Evolutionary conservation across 1,284 basidiomycete species (phyloP), one percentile per base, ranked within the genome.

Genomic region (Polyporus tsugae): DNA sequence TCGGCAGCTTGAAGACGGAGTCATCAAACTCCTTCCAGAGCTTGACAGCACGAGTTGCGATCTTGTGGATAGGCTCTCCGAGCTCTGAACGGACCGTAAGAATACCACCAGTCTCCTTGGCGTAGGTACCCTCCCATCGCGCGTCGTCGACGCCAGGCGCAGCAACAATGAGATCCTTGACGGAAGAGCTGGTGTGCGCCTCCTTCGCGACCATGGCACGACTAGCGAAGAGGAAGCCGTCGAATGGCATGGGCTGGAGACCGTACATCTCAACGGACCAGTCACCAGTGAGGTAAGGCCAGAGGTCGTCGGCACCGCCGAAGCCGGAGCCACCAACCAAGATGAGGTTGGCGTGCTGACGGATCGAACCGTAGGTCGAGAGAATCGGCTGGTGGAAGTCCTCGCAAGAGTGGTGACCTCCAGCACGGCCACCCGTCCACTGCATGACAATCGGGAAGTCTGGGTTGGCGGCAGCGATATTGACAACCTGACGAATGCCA

Each of bases 381-480:
- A 99, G 85, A 75, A 99, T 91, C 0, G 98, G 97, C 80, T 98
- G 95, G 80, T 99, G 97, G 89, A 99, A 97, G 81, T 99, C 98
- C 81, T 99, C 98, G 80, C 92, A 98, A 13, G 95, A 97, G 84
- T 99, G 97, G 77, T 99, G 97, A 70, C 97, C 97, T 75, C 97
- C 97, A n/a, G 97, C 98, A 76, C 97, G 95, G 63, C 97, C 97
- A 78, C 97, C 98, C 61, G 97, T 99, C 97, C 97, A 99, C 79
- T 99, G 97, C 73, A 98, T 85, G 81, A 99, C 96, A 82, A 99
- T 92, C n/a, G 97, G 96, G 88, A 95, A 99, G 82, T 96, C 92
- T 55, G 97, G 95, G 82, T 98, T 97, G 71, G 95, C 88, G 57
- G 94, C 89, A 35, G 98, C 97, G 76, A 99, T 99, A 84, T 92